Base-by-base conservation (phyloP, 2,329 filamentous ascomycete genomes). In the Chlorencoelia australis region DNA sequence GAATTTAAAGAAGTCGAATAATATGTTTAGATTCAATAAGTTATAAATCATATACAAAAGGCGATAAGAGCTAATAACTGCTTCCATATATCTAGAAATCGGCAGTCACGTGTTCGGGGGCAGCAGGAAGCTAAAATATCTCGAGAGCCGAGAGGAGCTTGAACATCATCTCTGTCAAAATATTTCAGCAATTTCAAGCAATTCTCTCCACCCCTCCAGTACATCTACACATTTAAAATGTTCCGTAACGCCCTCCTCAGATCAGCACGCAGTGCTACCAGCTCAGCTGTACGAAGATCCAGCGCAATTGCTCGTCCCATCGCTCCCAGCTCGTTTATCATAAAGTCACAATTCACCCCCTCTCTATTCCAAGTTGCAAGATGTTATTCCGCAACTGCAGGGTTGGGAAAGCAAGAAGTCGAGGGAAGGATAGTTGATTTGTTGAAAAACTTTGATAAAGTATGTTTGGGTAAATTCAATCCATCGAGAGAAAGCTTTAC, bases 381-480 rank as follows among this genome's bases (percentile, higher is more conserved):
- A 66, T 82, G 78, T 69, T 98, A 98, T 69, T 86, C 88, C 51
- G 83, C 89, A 36, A 79, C 73, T 42, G 75, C 79, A 47, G 79
- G 80, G 50, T 75, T 96, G 48, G 71, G 75, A 55, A 81, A 87
- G 71, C 70, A 79, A 39, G 86, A 94, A 68, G 83, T 94, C 40
- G 81, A 93, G 68, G 85, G 84, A 43, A 78, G 89, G 60, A 95
- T 96, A 71, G 73, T 94, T 62, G 83, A 86, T 64, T 71, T 98
- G 56, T 65, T 98, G 64, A 82, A 87, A 68, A 89, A 88, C 63
- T 98, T 96, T 62, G 91, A 98, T 70, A 98, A 98, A 82, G 84
- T 88, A 62, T 51, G 69, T 62, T 21, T 36, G 17, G 11, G 22
- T 25, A 18, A 22, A 13, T 17, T 22, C 17, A 17, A 30, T 39